Base-by-base conservation (phyloP, 768 basidiomycete species). In the Termitomyces sp. region DNA sequence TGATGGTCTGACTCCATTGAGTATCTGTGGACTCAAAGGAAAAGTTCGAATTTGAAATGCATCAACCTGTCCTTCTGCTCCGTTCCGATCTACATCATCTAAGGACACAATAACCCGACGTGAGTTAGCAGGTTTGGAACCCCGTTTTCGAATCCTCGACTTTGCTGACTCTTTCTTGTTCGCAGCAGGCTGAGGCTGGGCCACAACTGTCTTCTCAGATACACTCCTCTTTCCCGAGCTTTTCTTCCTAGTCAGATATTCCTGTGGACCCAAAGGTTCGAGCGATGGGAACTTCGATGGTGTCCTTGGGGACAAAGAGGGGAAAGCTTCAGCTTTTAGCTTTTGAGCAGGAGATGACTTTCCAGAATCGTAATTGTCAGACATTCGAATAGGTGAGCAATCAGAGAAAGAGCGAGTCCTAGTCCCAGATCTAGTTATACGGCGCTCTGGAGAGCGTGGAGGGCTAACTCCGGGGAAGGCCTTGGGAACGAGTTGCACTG, bases 11-110 rank as follows among this genome's bases (percentile, higher is more conserved):
- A 76, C 73, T 40, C 70, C 73, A 11, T 67, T 62, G 7, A 81
- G 68, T 45, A 75, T 53, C 48, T 78, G 74, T 4, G 74, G 71
- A 48, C 67, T 74, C 81, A 85, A 77, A 4, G 79, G 78, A 50
- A 81, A 81, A 1, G 79, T 76, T 37, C 62, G 66, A 26, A 53
- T 57, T 55, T 56, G 53, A 10, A 28, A 51, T 8, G 22, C 30
- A 40, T 43, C 26, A 34, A 30, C 30, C 22, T 38, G 32, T 48
- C 21, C 19, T 8, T 35, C 12, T 53, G 44, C 37, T 2, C 26
- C 37, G 2, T 40, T n/a, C 14, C 19, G 28, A 17, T 48, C 54
- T 15, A 43, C 51, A 40, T 43, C 54, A 30, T 51, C 54, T 14
- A 51, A 55, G 22, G 28, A 58, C 5, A 48, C n/a, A 15, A 60